Conservation (phyloP, 495 filamentous ascomycete species). For the Neurospora sp. region DNA sequence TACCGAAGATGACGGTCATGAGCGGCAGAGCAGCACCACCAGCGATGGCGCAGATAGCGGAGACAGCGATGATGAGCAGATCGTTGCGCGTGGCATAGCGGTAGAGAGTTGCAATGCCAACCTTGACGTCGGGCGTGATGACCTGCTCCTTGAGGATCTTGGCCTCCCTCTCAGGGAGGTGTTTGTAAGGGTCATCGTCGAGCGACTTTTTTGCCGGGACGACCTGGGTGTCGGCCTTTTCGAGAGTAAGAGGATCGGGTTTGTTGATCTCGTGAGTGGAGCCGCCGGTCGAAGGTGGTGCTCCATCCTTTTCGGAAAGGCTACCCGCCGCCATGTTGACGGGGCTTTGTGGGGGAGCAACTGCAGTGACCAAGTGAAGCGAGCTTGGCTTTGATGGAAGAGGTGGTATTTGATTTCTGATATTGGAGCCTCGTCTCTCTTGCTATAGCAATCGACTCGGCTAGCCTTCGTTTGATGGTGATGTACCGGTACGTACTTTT, state of each 20-base stretch:
- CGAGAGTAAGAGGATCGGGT: constrained; percentile 9
- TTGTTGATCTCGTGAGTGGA: constrained; percentile 10
- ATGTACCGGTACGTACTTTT: not conserved
- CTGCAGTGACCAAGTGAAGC: not conserved
- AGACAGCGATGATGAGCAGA: constrained; percentile 57
- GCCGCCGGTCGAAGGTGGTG: constrained; percentile 11
- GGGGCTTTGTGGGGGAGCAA: not conserved
- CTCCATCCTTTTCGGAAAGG: constrained; percentile 18
- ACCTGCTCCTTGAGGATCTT: constrained; percentile 63
- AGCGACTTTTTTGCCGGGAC: constrained; percentile 21
- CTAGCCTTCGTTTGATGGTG: not conserved
- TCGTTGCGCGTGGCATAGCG: constrained; percentile 73
- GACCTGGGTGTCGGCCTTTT: constrained; percentile 44
- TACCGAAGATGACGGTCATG: constrained; percentile 81
- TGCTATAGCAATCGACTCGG: not conserved
- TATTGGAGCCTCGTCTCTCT: not conserved
- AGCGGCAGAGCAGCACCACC: constrained; percentile 75
- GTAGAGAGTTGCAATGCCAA: constrained; percentile 58
- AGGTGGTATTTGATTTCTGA: not conserved
- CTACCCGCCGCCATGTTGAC: constrained; percentile 12
- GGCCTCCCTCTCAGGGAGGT: constrained; percentile 51
- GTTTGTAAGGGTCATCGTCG: constrained; percentile 39
- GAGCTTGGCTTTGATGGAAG: not conserved
- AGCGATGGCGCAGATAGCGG: constrained; percentile 57
- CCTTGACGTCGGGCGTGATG: constrained; percentile 52